Percentiles rank a stretch among this genome's conserved stretches.
Conservation (phyloP, 2,329 filamentous ascomycete genomes). For the Neopestalotiopsis sp. region DNA sequence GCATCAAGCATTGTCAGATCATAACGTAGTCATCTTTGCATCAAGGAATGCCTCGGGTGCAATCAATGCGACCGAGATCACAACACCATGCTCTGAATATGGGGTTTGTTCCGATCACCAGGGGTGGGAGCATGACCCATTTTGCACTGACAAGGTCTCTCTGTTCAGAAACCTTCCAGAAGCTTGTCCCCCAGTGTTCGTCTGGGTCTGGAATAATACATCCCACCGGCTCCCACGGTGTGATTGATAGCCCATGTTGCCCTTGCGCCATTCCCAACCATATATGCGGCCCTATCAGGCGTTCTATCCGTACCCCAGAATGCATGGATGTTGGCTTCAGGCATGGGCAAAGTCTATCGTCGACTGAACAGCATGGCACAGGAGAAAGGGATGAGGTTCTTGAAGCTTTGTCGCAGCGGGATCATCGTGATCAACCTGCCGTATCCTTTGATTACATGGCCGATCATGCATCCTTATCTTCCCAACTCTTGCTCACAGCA, state of each 20-base stretch:
- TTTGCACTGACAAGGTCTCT: background rate
- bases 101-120: background rate
- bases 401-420: background rate
- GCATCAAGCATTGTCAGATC: background rate
- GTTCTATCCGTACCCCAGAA: background rate
- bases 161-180: background rate
- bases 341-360: background rate
- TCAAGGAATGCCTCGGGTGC: background rate
- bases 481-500: background rate
- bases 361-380: background rate
- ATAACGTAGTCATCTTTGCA: background rate
- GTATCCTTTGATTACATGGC: background rate
- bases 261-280: background rate
- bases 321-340: no score
- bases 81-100: background rate
- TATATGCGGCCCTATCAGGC: background rate
- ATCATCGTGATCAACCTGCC: background rate
- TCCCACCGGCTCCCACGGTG: background rate
- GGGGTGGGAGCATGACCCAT: background rate
- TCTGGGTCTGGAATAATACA: background rate
- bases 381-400: background rate
- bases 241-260: background rate
- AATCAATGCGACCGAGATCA: background rate
- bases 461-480: constrained; percentile 8
- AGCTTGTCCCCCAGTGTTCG: background rate